Evolutionary conservation across 306 rosid species (phyloP), one percentile per base, ranked within the genome.

Genomic region (Abrus precatorius): DNA sequence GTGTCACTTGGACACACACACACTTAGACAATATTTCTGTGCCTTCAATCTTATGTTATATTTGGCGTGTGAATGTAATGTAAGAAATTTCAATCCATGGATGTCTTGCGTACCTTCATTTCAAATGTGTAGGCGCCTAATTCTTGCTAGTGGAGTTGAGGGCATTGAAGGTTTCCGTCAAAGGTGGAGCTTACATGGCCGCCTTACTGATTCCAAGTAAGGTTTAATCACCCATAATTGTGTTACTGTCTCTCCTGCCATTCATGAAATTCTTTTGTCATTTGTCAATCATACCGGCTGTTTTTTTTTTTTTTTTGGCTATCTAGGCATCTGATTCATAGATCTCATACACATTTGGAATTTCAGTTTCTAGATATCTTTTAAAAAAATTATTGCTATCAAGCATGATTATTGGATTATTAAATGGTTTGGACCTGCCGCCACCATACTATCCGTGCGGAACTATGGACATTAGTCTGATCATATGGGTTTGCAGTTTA

Each of bases 171-270:
- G 98, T 76, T 93, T 95, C 81, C 94, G 94, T 82, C 93, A 93
- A 83, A 84, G 97, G 72, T 95, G 98, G 99, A 91, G 98, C 84
- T 90, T 91, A 75, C 98, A 91, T 20, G 99, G 98, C 79, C 93
- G 94, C 73, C 92, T 93, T 80, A 85, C 93, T 12, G 97, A 93
- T 75, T 80, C 98, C 84, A 91, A 89, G 98, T 95, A 91, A 76
- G 63, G 59, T 66, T 64, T 14, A 20, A 79, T 74, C 54, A 62
- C 66, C 59, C 83, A 55, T 60, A 50, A 32, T 69, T 80, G 47
- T 76, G 59, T 20, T 20, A 20, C 20, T 41, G 29, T 70, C 47
- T 66, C n/a, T 52, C 50, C 13, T 75, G 59, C 36, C 62, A 60
- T 80, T 29, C 28, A 36, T 59, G 70, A 45, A 9, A 56, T 64